Evolutionary conservation across 2,329 filamentous ascomycete species (phyloP).

Genomic region (Tolypocladium amazonense): DNA sequence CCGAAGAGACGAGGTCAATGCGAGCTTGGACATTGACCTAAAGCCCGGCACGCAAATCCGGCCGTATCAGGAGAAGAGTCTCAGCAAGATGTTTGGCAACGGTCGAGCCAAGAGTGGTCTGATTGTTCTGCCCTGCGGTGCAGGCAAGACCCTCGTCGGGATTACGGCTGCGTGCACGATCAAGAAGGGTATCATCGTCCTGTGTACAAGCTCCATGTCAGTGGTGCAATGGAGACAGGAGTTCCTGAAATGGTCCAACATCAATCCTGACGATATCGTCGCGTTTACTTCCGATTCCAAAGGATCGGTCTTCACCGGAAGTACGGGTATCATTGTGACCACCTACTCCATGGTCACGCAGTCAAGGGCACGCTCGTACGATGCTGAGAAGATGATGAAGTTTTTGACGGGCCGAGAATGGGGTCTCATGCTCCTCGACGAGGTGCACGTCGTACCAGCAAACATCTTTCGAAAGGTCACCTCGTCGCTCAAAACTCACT

Average conservation of each 20-base stretch:
- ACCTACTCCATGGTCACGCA: slow-evolving; percentile 99
- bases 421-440: slow-evolving; percentile 94
- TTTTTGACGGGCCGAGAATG: slow-evolving; percentile 85
- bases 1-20: slow-evolving; percentile 77
- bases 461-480: slow-evolving; percentile 95
- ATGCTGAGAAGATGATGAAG: slow-evolving; percentile 95
- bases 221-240: slow-evolving; percentile 95
- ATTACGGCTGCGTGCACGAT: slow-evolving; percentile 97
- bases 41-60: slow-evolving; percentile 83
- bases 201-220: slow-evolving; percentile 96
- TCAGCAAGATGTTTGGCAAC: slow-evolving; percentile 99
- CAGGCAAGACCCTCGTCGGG: slow-evolving; percentile 95
- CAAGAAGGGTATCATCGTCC: slow-evolving; percentile 89
- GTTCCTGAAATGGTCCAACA: slow-evolving; percentile 97
- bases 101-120: slow-evolving; percentile 94
- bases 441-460: slow-evolving; percentile 95
- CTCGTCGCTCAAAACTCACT: slow-evolving; percentile 84
- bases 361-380: slow-evolving; percentile 75
- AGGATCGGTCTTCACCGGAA: slow-evolving; percentile 63
- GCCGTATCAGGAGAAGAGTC: slow-evolving; percentile 90
- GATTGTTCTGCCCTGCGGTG: slow-evolving; percentile 92
- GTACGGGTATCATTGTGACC: slow-evolving; percentile 91
- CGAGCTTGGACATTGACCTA: slow-evolving; percentile 87
- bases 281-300: slow-evolving; percentile 95
- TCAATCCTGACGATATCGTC: slow-evolving; percentile 81